Percentiles rank a stretch among this genome's conserved stretches.
Evolutionary conservation across 441 rosid genomes (phyloP).

Genomic region (Metrosideros polymorpha): DNA sequence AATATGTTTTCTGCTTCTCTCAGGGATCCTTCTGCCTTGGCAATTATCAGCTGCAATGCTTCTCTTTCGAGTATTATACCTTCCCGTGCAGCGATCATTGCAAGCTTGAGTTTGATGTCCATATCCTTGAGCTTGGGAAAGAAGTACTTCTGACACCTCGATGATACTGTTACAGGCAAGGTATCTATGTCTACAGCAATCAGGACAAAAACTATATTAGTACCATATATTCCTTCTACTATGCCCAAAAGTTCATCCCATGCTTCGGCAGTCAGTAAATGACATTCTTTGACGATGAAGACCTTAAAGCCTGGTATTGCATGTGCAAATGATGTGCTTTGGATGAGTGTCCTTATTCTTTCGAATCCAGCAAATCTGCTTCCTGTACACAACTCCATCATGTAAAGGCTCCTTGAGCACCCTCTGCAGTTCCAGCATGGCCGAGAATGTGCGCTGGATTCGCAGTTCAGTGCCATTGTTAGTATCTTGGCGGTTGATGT

Average conservation of each 20-base stretch:
- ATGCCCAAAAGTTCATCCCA: slow-evolving; percentile 19
- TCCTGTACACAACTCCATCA: slow-evolving; percentile 15
- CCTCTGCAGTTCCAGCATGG: slow-evolving; percentile 23
- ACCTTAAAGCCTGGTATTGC: slow-evolving; percentile 15
- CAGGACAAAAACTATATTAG: slow-evolving; percentile 8
- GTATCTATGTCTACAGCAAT: neutral
- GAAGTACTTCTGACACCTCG: slow-evolving; percentile 19
- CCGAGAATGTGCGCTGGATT: neutral
- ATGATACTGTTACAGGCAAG: slow-evolving; percentile 5
- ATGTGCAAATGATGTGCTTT: slow-evolving; percentile 15
- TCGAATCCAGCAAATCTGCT: slow-evolving; percentile 12
- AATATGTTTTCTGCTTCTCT: slow-evolving; percentile 21
- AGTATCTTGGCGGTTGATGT: slow-evolving; percentile 10
- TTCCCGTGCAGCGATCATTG: slow-evolving; percentile 1
- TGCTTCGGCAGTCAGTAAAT: slow-evolving; percentile 11
- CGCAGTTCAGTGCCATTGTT: slow-evolving; percentile 15
- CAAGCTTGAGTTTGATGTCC: slow-evolving; percentile 12
- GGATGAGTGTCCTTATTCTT: slow-evolving; percentile 16
- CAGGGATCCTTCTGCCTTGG: slow-evolving; percentile 19
- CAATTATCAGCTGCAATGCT: slow-evolving; percentile 16
- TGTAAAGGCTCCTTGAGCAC: slow-evolving; percentile 15
- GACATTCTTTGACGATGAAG: slow-evolving; percentile 20
- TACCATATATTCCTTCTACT: slow-evolving; percentile 2
- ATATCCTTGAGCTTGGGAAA: slow-evolving; percentile 16
- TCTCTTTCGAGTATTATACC: slow-evolving; percentile 9